Conservation (phyloP, 305 asterid genomes). For the Rubia tinctorum region DNA sequence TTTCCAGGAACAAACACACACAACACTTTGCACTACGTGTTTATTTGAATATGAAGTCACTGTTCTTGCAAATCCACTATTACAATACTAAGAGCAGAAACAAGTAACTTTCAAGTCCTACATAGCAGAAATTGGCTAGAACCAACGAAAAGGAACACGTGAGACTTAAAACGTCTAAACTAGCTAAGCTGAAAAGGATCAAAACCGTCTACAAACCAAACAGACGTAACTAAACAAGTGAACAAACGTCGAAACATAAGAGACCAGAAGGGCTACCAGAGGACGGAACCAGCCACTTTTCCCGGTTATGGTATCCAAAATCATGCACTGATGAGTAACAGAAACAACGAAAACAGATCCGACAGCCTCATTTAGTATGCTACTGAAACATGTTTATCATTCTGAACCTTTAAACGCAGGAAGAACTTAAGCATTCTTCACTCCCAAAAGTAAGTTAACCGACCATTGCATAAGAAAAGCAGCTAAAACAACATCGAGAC, state of each 20-base stretch:
- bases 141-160: background rate
- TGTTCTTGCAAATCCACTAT: background rate
- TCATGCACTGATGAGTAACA: conserved; percentile 10
- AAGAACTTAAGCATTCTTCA: background rate
- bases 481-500: background rate
- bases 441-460: background rate
- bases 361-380: background rate
- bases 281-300: background rate
- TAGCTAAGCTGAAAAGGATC: background rate
- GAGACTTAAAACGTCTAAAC: background rate
- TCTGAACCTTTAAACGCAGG: background rate
- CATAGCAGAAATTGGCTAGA: background rate
- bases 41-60: background rate
- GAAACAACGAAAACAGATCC: background rate
- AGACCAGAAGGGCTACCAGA: background rate
- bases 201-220: background rate
- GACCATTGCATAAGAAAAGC: background rate
- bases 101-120: background rate
- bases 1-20: too few relatives aligned
- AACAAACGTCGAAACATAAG: background rate
- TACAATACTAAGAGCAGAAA: background rate
- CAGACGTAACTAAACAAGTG: background rate
- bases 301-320: background rate
- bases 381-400: background rate
- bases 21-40: too few relatives aligned